Base-by-base conservation (phyloP, 1,284 basidiomycete genomes). In the Leccinum pallidistipes region DNA sequence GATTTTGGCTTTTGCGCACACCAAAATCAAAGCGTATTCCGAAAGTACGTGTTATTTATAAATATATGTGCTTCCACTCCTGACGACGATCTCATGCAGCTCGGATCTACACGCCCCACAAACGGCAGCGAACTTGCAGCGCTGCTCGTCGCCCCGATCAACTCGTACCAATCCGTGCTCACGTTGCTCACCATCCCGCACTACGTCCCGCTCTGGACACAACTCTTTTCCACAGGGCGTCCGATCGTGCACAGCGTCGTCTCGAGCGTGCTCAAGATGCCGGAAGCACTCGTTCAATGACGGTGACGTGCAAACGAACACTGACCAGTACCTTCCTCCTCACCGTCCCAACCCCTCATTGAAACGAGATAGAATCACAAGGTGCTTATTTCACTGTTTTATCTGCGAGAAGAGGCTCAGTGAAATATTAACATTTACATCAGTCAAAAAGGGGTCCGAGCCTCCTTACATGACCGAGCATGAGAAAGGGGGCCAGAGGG, bases 171-270 rank as follows among this genome's bases (percentile, higher is more conserved):
- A 77, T 96, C 94, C 53, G 92, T 95, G 29, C 87, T 98, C 60
- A 97, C 95, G 0, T 83, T 98, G 14, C 91, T 98, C 57, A 94
- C 95, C 14, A 88, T 98, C 34, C 94, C 95, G 2, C 88, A 87
- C 58, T 98, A 97, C 71, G 85, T 86, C 1, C 88, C 91, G 0
- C 84, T 98, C 4, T 85, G 97, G 34, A 81, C 84, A 3, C 85
- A 86, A 27, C 87, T 95, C 5, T 97, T 92, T 79, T 86, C 90
- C 32, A 32, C 32, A 11, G 32, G 32, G 32, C 32, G 93, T 2
- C 89, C 93, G 7, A 92, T 98, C 55, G 92, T 94, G 0, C 94
- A 97, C 71, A 93, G 94, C 0, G 87, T 97, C 61, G 88, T 97
- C 45, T 93, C 93, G 2, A 94, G 91, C 3, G 32, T 5, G n/a